Conservation (phyloP, 2,329 filamentous ascomycete species). For the Aspergillus pseudonomiae region DNA sequence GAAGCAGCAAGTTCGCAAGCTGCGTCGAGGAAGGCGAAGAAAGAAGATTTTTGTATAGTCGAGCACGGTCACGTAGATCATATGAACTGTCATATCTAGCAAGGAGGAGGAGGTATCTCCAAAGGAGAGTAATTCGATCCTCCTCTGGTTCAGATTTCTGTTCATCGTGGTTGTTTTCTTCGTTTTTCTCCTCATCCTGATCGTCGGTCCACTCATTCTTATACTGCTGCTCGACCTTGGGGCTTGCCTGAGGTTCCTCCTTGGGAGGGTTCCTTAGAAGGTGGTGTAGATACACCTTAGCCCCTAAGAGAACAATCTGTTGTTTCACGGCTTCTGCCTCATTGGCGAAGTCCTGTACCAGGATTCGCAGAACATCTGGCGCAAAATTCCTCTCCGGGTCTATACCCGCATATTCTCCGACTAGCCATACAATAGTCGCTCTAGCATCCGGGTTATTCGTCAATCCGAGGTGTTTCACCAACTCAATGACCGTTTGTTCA, state of each 20-base stretch:
- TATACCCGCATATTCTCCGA: conserved; percentile 86
- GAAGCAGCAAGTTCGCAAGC: conserved; percentile 83
- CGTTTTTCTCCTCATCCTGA: conserved; percentile 26
- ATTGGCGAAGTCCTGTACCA: conserved; percentile 80
- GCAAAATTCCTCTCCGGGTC: conserved; percentile 86
- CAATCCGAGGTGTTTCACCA: conserved; percentile 89
- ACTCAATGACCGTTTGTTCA: conserved; percentile 78
- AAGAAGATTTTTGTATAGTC: conserved; percentile 84
- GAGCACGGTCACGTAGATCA: conserved; percentile 86
- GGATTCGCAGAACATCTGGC: conserved; percentile 84
- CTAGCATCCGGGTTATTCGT: conserved; percentile 85
- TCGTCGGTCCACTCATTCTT: conserved; percentile 38
- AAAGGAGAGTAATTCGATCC: conserved; percentile 75
- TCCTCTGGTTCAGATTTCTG: conserved; percentile 33
- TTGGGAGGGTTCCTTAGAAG: conserved; percentile 58
- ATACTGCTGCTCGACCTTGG: conserved; percentile 29
- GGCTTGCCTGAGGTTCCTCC: conserved; percentile 28
- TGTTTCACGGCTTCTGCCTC: conserved; percentile 86
- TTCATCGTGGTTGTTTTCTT: conserved; percentile 36
- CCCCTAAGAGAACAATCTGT: conserved; percentile 88
- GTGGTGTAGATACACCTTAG: conserved; percentile 95
- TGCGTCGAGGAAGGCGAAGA: conserved; percentile 74
- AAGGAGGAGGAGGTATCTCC: conserved; percentile 81
- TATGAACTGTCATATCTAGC: conserved; percentile 94
- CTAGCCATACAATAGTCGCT: conserved; percentile 95